Evolutionary conservation across 2,329 filamentous ascomycete species (phyloP), one percentile per base, ranked within the genome.

Genomic region (Cytospora piceae): DNA sequence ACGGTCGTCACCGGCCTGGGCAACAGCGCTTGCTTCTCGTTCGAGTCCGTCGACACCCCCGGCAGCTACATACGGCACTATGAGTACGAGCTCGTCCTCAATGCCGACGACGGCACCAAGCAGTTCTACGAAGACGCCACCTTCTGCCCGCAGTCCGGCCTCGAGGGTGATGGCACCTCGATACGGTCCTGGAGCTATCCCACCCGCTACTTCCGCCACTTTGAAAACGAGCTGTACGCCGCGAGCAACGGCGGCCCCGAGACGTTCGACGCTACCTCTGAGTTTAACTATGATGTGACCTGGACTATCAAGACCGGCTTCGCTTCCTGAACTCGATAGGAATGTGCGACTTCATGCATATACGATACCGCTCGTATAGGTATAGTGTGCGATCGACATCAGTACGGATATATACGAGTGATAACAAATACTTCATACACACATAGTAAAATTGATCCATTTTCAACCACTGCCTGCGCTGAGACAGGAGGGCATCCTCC

Each of bases 121-220:
- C 75, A 77, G 60, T 87, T 89, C 75, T 46, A 75, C 4, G 86
- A 89, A 69, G 87, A 89, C 57, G 85, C 87, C 9, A 89, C 87
- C 0, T 89, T 89, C 74, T 89, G 87, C 71, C 78, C 85, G 0
- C 79, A 83, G 72, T 65, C 79, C 0, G 82, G 81, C 0, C 74
- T 89, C 27, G 83, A 74, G 68, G 83, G 84, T 5, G 72, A 79
- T 53, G 85, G 83, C 8, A 82, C 67, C 68, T 81, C 85, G 0
- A 78, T 89, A 37, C 79, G 83, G 5, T 78, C 85, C 1, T 89
- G 86, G 86, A 81, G 77, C 53, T 87, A 86, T 70, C 86, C 87
- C 0, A 87, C 85, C 0, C 80, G 86, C 54, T 88, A 78, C 65
- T 76, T 87, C 71, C 80, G 87, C 27, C 85, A 88, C 71, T 70